phyloP scores from a whole-genome alignment of 2,329 filamentous ascomycete species.

The Cladorrhinum sp. region DNA sequence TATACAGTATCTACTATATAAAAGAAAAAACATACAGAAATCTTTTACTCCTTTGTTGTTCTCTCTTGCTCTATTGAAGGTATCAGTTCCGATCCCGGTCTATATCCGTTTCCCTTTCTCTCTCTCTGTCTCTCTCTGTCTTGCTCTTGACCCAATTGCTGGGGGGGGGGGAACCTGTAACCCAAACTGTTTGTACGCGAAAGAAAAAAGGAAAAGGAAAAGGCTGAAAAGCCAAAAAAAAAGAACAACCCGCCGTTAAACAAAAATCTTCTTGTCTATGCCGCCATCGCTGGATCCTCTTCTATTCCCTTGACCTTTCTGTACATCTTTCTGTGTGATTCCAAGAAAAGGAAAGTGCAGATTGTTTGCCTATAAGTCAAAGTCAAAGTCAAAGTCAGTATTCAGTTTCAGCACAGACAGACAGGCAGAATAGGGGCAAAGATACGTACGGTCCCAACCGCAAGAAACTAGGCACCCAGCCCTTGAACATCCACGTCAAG shows the following conservation, averaged over 20 bases:
- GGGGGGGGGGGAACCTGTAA: background rate
- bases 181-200: background rate
- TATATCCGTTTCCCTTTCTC: background rate
- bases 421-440: background rate
- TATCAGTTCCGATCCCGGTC: background rate
- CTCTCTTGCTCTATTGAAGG: background rate
- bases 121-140: background rate
- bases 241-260: background rate
- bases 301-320: constrained; percentile 47
- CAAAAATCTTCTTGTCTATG: background rate
- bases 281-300: constrained; percentile 30
- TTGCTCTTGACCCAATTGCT: background rate
- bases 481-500: constrained; percentile 80
- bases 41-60: background rate
- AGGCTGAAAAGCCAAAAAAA: no score
- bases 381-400: constrained; percentile 14
- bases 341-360: constrained; percentile 80
- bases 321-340: constrained; percentile 81
- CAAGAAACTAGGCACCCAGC: constrained; percentile 77
- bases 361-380: constrained; percentile 64
- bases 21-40: background rate
- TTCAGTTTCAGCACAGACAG: background rate
- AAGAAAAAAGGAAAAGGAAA: background rate
- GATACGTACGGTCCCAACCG: constrained; percentile 58
- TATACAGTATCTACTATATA: background rate